phyloP scores from a whole-genome alignment of 495 filamentous ascomycete genomes.

The Chaetomidium leptoderma region DNA sequence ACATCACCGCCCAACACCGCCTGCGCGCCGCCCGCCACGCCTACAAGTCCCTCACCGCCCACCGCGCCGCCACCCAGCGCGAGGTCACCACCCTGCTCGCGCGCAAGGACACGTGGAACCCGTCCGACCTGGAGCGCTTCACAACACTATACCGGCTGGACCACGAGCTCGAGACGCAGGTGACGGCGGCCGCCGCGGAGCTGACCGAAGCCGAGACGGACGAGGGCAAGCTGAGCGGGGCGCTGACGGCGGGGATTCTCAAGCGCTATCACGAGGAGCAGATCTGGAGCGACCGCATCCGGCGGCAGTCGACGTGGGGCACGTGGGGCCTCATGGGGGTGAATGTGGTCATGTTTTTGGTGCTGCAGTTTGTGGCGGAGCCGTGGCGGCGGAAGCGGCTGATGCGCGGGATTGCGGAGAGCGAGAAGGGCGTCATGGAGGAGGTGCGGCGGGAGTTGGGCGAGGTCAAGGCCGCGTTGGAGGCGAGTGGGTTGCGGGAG shows the following conservation, averaged over 20 bases:
- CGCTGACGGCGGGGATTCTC: conserved; percentile 73
- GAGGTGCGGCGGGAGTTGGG: conserved; percentile 53
- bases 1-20: conserved; percentile 57
- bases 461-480: conserved; percentile 24
- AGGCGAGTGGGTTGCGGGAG: conserved; percentile 23
- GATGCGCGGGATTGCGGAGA: conserved; percentile 70
- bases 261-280: conserved; percentile 97
- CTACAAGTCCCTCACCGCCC: conserved; percentile 72
- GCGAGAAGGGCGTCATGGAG: conserved; percentile 60
- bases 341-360: conserved; percentile 83
- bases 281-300: conserved; percentile 97
- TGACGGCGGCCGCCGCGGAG: conserved; percentile 64
- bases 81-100: conserved; percentile 93
- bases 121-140: conserved; percentile 87
- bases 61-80: conserved; percentile 81
- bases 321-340: conserved; percentile 98
- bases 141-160: conserved; percentile 87
- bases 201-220: conserved; percentile 70
- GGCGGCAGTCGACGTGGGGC: conserved; percentile 93
- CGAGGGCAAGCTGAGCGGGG: conserved; percentile 67
- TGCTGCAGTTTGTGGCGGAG: conserved; percentile 89
- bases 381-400: conserved; percentile 81
- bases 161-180: conserved; percentile 88
- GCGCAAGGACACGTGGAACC: conserved; percentile 86
- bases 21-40: conserved; percentile 67